Evolutionary conservation across 1,284 basidiomycete species (phyloP).

Genomic region (Malassezia furfur): DNA sequence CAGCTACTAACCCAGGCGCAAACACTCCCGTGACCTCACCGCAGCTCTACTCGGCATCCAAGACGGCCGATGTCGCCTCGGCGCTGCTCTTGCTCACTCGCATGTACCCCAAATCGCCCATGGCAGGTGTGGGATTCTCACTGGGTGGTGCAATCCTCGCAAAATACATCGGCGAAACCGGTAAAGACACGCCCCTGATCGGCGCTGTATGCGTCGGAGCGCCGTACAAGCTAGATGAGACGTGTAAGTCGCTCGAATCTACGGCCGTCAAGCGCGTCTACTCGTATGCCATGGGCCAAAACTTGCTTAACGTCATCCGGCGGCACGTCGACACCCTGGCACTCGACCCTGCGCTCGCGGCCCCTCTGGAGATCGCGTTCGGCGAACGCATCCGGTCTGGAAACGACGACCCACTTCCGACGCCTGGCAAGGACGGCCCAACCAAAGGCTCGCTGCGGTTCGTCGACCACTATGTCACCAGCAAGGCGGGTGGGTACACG

Average conservation of each 20-base stretch:
- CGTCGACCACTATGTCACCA: conserved; percentile 58
- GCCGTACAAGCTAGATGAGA: conserved; percentile 63
- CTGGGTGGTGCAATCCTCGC: conserved; percentile 85
- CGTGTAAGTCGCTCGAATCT: conserved; percentile 54
- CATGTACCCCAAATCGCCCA: conserved; percentile 66
- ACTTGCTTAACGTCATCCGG: conserved; percentile 54
- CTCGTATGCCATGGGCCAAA: conserved; percentile 70
- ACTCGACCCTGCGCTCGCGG: conserved; percentile 31
- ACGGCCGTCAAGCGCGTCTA: conserved; percentile 62
- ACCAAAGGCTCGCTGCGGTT: conserved; percentile 40
- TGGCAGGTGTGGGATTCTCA: conserved; percentile 83
- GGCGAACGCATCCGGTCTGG: conserved; percentile 19
- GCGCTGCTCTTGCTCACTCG: conserved; percentile 68
- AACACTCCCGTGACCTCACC: conserved; percentile 63
- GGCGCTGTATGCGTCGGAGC: conserved; percentile 65
- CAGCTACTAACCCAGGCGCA: conserved; percentile 49
- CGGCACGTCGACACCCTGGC: conserved; percentile 31
- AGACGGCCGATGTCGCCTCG: conserved; percentile 75
- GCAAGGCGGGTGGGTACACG: conserved; percentile 63
- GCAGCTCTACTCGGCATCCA: conserved; percentile 68
- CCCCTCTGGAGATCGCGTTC: conserved; percentile 21
- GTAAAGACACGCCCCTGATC: conserved; percentile 61
- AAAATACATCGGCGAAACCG: conserved; percentile 82
- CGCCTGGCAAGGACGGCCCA: not conserved
- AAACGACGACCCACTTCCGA: conserved; percentile 11